Evolutionary conservation across 306 rosid species (phyloP).

Genomic region (Cucumis hystrix): DNA sequence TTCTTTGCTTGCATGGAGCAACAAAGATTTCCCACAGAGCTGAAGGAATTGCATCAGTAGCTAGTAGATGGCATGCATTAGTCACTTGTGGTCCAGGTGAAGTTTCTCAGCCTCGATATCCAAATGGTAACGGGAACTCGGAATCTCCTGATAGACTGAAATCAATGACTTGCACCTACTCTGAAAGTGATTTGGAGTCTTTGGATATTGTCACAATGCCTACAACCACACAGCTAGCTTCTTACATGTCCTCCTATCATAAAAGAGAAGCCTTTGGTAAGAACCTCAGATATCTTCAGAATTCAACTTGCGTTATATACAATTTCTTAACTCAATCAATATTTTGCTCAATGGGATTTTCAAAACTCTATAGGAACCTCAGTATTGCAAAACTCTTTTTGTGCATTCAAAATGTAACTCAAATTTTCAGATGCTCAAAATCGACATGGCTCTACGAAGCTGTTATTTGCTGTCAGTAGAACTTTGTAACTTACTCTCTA

Average conservation of each 20-base stretch:
- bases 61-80: slow-evolving; percentile 42
- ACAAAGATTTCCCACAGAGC: slow-evolving; percentile 39
- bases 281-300: not conserved
- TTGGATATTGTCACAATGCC: slow-evolving; percentile 21
- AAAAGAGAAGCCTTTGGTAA: slow-evolving; percentile 37
- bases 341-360: not conserved
- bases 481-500: not conserved
- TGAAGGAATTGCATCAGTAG: slow-evolving; percentile 24
- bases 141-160: not conserved
- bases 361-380: not conserved
- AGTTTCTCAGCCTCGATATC: slow-evolving; percentile 4
- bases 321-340: not conserved
- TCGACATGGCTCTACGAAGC: not conserved
- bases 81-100: slow-evolving; percentile 26
- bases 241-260: slow-evolving; percentile 22
- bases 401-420: not conserved
- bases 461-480: not conserved
- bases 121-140: slow-evolving; percentile 3
- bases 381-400: not conserved
- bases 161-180: slow-evolving; percentile 13
- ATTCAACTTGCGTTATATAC: not conserved
- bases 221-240: slow-evolving; percentile 22
- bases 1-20: slow-evolving; percentile 30
- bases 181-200: slow-evolving; percentile 30
- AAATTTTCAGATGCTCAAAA: not conserved